Conservation (phyloP, 2,329 filamentous ascomycete genomes). For the Neoarthrinium moseri region DNA sequence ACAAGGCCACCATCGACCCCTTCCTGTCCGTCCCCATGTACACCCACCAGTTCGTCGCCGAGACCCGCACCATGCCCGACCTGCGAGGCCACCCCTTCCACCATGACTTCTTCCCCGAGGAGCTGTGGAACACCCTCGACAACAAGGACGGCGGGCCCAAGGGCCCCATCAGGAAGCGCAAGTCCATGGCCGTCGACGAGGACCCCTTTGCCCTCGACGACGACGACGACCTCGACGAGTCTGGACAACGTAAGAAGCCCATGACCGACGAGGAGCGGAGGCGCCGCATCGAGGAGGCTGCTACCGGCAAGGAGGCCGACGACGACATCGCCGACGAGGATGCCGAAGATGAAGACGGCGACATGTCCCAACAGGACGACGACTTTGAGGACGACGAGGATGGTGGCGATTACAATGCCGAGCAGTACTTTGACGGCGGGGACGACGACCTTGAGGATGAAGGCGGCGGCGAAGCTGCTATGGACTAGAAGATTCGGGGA, state of each 20-base stretch:
- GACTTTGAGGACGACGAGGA: slow-evolving; percentile 55
- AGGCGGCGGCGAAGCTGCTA: slow-evolving; percentile 38
- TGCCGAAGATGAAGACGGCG: slow-evolving; percentile 32
- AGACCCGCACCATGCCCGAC: slow-evolving; percentile 53
- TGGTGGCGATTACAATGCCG: slow-evolving; percentile 60
- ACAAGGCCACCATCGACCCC: slow-evolving; percentile 55
- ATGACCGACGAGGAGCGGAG: slow-evolving; percentile 33
- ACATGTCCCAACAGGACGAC: slow-evolving; percentile 37
- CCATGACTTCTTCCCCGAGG: slow-evolving; percentile 52
- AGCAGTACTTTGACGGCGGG: slow-evolving; percentile 59
- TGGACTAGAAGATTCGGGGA: slow-evolving; percentile 13
- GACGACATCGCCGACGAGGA: slow-evolving; percentile 28
- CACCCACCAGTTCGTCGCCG: slow-evolving; percentile 52
- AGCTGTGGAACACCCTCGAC: slow-evolving; percentile 55
- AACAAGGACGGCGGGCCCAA: slow-evolving; percentile 36
- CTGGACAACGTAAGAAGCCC: slow-evolving; percentile 16
- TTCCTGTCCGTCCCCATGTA: slow-evolving; percentile 60
- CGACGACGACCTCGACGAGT: slow-evolving; percentile 24
- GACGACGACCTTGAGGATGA: slow-evolving; percentile 53
- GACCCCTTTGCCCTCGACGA: slow-evolving; percentile 22
- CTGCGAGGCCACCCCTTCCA: slow-evolving; percentile 47
- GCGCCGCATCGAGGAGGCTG: slow-evolving; percentile 27
- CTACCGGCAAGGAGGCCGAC: slow-evolving; percentile 22
- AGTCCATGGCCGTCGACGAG: slow-evolving; percentile 47
- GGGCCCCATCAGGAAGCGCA: slow-evolving; percentile 37